Percentiles rank a stretch among this genome's conserved stretches.
These are phyloP conservation scores for Kuraishia piskuri DNA, from an alignment of 805 yeast genomes.

Conservation along the genomic window DNA sequence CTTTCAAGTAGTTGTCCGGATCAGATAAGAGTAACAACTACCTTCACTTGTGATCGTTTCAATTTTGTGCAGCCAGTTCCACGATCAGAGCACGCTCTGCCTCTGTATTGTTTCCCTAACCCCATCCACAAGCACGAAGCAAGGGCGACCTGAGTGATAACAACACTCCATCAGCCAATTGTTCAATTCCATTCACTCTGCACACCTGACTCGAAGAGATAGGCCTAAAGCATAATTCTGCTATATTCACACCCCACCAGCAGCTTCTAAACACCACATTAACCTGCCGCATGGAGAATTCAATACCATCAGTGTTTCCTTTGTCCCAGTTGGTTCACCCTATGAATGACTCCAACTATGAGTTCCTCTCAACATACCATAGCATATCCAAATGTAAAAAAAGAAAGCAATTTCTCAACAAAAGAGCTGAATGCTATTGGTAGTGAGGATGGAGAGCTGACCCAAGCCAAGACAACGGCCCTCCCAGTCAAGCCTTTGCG, in stretches of 20 bases:
- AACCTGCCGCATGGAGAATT: conserved; percentile 4
- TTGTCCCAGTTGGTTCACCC: neutral
- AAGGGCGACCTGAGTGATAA: no score
- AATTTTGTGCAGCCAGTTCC: no score
- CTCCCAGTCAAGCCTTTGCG: neutral
- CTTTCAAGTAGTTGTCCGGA: no score
- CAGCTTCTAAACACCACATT: neutral
- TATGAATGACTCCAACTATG: conserved; percentile 2
- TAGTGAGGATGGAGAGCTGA: neutral
- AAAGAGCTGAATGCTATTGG: neutral
- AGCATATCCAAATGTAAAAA: conserved; percentile 1
- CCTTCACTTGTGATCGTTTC: no score
- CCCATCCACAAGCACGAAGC: no score
- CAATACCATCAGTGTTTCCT: neutral
- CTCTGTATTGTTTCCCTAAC: no score
- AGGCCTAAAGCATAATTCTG: neutral
- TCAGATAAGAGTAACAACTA: no score
- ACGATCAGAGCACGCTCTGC: no score
- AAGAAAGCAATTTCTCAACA: neutral
- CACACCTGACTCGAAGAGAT: neutral
- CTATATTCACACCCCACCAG: neutral
- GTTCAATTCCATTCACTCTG: no score
- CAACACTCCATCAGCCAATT: no score
- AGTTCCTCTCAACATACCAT: conserved; percentile 2
- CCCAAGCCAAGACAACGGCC: neutral